Evolutionary conservation across 2,329 filamentous ascomycete species (phyloP), one percentile per base, ranked within the genome.

Genomic region (Dactylellina parvicollis): DNA sequence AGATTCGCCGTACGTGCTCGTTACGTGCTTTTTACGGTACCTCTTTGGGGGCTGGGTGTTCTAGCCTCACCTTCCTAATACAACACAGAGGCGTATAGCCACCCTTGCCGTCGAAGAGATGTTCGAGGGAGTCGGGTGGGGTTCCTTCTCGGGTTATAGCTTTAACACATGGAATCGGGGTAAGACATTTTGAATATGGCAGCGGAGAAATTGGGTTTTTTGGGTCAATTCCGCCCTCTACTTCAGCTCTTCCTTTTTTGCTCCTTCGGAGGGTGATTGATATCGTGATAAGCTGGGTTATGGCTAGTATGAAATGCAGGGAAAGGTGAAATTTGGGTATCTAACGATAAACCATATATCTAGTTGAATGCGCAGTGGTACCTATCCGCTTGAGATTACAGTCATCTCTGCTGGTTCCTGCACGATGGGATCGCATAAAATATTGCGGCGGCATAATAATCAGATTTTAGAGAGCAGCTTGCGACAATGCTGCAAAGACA

Each of bases 141-240:
- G 67, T 72, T 65, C 52, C 67, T 65, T 72, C 57, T 72, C 67
- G 59, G 67, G 67, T 50, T 72, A 72, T 57, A 57, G 36, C 52
- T 64, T 38, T 52, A 65, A 72, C 52, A 50, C 67, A 57, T 65
- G 59, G 67, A 44, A 38, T 72, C 46, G 67, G 52, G 52, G 50
- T 61, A 65, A 72, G 67, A 72, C 67, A 72, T 30, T 55, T 71
- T 22, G 42, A 34, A 60, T 24, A 44, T 54, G 47, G 44, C 34
- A 42, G n/a, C 34, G 14, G 34, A 50, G 20, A 16, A 38, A 72
- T 50, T 67, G 67, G 49, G 59, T 26, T 38, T 32, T 52, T 57
- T 57, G 50, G 67, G 66, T 60, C 50, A 56, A 71, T 62, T 54
- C 52, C 32, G 52, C 8, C 30, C 34, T 26, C n/a, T 56, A 42